A percentile compares a stretch with the other conserved stretches of the same genome.
Evolutionary conservation across 2,329 filamentous ascomycete genomes (phyloP).

Genomic region (Diaporthe ampelina): DNA sequence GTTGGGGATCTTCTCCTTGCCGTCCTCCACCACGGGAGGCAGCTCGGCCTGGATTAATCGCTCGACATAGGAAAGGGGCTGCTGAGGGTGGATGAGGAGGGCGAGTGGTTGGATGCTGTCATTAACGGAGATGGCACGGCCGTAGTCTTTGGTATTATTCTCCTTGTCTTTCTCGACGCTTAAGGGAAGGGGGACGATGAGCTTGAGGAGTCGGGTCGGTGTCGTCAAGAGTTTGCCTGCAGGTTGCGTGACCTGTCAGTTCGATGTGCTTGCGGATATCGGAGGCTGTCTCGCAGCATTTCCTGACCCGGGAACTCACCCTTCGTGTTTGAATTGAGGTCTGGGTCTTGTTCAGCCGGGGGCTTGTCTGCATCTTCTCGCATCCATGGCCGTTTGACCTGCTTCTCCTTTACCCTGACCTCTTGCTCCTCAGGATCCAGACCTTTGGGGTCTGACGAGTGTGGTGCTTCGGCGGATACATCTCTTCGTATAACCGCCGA

Average conservation of each 20-base stretch:
- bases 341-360: conserved; percentile 48
- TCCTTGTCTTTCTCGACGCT: conserved; percentile 56
- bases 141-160: conserved; percentile 48
- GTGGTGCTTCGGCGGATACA: conserved; percentile 47
- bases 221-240: conserved; percentile 83
- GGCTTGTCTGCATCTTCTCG: conserved; percentile 68
- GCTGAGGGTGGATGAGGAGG: conserved; percentile 88
- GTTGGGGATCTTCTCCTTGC: conserved; percentile 77
- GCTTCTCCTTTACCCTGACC: conserved; percentile 64
- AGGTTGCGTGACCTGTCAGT: conserved; percentile 8
- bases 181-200: conserved; percentile 79
- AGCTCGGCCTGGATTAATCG: conserved; percentile 90
- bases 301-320: conserved; percentile 45
- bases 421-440: conserved; percentile 55
- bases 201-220: conserved; percentile 83
- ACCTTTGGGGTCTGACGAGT: conserved; percentile 49
- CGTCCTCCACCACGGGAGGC: conserved; percentile 75
- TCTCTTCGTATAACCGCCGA: conserved; percentile 27
- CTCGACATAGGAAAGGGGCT: conserved; percentile 91
- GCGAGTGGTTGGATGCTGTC: conserved; percentile 82
- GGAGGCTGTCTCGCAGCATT: not conserved
- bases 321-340: conserved; percentile 48
- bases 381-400: conserved; percentile 76
- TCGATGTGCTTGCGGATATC: not conserved
- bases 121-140: conserved; percentile 53